Conservation (phyloP, 2,329 filamentous ascomycete genomes). For the Pseudogymnoascus sp. region DNA sequence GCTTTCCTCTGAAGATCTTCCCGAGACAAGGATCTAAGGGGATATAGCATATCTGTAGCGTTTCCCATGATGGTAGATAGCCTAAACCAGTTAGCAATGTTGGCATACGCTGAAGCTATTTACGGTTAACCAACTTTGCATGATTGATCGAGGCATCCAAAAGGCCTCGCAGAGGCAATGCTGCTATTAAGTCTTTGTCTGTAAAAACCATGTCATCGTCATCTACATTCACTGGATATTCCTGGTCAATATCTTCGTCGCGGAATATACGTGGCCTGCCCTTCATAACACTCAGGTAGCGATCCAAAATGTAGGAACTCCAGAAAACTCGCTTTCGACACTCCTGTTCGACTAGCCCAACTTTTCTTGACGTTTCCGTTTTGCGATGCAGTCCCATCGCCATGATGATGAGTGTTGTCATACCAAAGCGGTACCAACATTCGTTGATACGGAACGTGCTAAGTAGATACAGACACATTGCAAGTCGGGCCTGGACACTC, state of each 20-base stretch:
- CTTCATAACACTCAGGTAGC: conserved; percentile 55
- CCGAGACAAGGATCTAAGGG: conserved; percentile 28
- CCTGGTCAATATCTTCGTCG: conserved; percentile 57
- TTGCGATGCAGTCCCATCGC: conserved; percentile 39
- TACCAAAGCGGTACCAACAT: conserved; percentile 54
- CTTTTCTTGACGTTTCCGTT: not conserved
- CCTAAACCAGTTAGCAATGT: conserved; percentile 16
- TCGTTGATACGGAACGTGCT: conserved; percentile 52
- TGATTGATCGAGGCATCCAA: conserved; percentile 27
- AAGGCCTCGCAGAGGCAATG: conserved; percentile 27
- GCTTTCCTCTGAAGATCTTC: conserved; percentile 33
- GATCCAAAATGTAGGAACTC: conserved; percentile 55
- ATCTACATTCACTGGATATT: conserved; percentile 46
- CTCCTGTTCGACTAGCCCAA: conserved; percentile 32
- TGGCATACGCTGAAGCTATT: not conserved
- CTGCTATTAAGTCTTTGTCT: not conserved
- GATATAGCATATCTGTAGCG: conserved; percentile 36
- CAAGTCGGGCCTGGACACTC: conserved; percentile 48
- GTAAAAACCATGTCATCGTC: conserved; percentile 45
- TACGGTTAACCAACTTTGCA: conserved; percentile 17
- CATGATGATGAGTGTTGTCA: conserved; percentile 44
- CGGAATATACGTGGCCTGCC: conserved; percentile 53
- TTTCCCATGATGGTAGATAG: conserved; percentile 34
- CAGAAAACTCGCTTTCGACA: conserved; percentile 53
- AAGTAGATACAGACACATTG: conserved; percentile 51